A percentile compares a stretch with the other conserved stretches of the same genome.
These are phyloP conservation scores for Echites panduratus DNA, from an alignment of 257 asterid genomes.

Conservation along the genomic window DNA sequence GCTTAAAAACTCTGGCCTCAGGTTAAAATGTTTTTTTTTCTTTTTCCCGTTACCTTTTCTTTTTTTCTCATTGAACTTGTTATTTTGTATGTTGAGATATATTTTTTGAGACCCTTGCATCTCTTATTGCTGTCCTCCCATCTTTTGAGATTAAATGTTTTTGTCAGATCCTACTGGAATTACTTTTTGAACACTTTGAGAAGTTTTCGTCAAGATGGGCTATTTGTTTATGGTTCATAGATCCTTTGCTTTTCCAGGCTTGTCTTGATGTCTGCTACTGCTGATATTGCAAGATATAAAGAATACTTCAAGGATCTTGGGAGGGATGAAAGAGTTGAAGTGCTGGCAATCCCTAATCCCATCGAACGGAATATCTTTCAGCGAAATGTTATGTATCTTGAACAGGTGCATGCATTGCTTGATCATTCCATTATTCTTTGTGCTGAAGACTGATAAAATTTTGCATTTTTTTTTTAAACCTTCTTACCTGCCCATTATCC, in stretches of 20 bases:
- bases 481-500: background rate
- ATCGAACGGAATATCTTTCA: conserved; percentile 52
- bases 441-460: background rate
- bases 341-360: conserved; percentile 71
- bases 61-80: background rate
- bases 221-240: conserved; percentile 10
- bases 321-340: conserved; percentile 88
- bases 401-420: conserved; percentile 44
- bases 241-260: conserved; percentile 54
- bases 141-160: background rate
- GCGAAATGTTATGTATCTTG: conserved; percentile 67
- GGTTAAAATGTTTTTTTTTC: conserved; percentile 31
- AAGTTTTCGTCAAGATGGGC: background rate
- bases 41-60: background rate
- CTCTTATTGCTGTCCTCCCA: background rate
- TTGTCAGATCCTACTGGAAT: background rate
- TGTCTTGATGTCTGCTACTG: conserved; percentile 99
- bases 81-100: background rate
- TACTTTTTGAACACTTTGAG: background rate
- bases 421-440: background rate
- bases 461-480: background rate
- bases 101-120: background rate
- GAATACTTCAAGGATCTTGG: conserved; percentile 87
- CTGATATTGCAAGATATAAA: conserved; percentile 76
- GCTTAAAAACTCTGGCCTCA: conserved; percentile 54